Base-by-base conservation (phyloP, 768 basidiomycete species). In the Hortiboletus flavorubellus region DNA sequence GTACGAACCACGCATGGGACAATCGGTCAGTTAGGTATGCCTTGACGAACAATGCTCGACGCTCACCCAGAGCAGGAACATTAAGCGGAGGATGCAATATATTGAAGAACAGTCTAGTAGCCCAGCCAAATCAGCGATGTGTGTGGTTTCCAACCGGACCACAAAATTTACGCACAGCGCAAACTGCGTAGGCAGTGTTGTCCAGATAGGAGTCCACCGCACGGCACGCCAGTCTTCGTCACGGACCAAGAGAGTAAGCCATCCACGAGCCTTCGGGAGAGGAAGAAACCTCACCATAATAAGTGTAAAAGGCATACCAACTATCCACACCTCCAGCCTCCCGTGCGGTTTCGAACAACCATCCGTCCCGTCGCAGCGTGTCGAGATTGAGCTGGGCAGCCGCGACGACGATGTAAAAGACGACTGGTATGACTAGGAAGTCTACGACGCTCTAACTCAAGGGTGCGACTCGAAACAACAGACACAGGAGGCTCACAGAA, bases 121-220 rank as follows among this genome's bases (percentile, higher is more conserved):
- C 26, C 45, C 12, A 66, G 64, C 16, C 69, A 68, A 49, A 72
- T 68, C 40, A 74, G 56, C 30, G 8, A 45, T 9, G 7, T 5
- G 41, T 5, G 2, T 23, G 18, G 5, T 8, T 12, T 21, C 21
- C 18, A 2, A 37, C 21, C 3, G 5, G 11, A 15, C 21, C 21
- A 35, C 68, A 56, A 43, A 60, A 51, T 68, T 68, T 62, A 73
- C 90, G 65, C 57, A 88, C 84, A 99, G 69, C 5, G 96, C 96
- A 55, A 98, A 83, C 66, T 98, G 96, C 1, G 95, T 98, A 4
- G 96, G 95, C 65, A 99, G 73, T 0, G 93, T 95, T 1, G 80
- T 73, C 84, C 87, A 87, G 33, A 99, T 75, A 0, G 87, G 83
- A 5, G 66, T 72, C 73, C 84, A 91, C 18, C 74, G 75, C 14